A percentile compares a stretch with the other conserved stretches of the same genome.
Conservation (phyloP, 179 eudicot species). For the Drosera spatulata region DNA sequence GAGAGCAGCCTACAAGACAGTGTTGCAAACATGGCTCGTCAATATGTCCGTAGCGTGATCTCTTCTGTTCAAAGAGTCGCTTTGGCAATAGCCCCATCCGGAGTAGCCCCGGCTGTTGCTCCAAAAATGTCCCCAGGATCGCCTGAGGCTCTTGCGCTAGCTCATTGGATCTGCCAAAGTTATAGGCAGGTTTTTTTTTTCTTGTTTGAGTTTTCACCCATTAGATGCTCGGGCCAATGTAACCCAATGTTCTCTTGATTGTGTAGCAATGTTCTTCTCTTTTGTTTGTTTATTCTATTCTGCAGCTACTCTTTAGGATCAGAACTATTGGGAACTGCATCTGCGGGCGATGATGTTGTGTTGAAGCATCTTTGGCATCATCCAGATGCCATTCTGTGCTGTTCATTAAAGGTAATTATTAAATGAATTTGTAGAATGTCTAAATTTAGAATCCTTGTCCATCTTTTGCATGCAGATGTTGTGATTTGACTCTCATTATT, state of each 20-base stretch:
- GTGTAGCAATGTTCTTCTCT: neutral
- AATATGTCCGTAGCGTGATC: slow-evolving; percentile 22
- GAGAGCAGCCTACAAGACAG: slow-evolving; percentile 34
- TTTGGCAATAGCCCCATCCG: slow-evolving; percentile 31
- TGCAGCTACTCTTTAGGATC: slow-evolving; percentile 29
- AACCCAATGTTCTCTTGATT: too few species aligned
- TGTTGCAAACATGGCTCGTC: slow-evolving; percentile 22
- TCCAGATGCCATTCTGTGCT: slow-evolving; percentile 4
- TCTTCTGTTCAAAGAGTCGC: slow-evolving; percentile 44
- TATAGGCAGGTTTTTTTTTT: neutral
- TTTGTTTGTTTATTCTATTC: neutral
- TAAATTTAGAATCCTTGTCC: neutral
- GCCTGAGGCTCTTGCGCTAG: slow-evolving; percentile 39
- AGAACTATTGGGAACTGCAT: slow-evolving; percentile 24
- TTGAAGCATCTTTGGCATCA: slow-evolving; percentile 44
- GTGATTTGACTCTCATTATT: too few species aligned
- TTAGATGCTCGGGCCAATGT: neutral
- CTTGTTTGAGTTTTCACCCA: neutral
- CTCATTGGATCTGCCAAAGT: too few species aligned
- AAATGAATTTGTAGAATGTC: neutral
- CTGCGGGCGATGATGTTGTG: slow-evolving; percentile 22
- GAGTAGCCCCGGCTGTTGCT: slow-evolving; percentile 22
- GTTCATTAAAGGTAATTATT: slow-evolving; percentile 34
- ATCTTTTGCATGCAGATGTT: too few species aligned
- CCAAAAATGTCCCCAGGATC: slow-evolving; percentile 30